Base-by-base conservation (phyloP, 306 rosid genomes). In the Prunus campanulata region DNA sequence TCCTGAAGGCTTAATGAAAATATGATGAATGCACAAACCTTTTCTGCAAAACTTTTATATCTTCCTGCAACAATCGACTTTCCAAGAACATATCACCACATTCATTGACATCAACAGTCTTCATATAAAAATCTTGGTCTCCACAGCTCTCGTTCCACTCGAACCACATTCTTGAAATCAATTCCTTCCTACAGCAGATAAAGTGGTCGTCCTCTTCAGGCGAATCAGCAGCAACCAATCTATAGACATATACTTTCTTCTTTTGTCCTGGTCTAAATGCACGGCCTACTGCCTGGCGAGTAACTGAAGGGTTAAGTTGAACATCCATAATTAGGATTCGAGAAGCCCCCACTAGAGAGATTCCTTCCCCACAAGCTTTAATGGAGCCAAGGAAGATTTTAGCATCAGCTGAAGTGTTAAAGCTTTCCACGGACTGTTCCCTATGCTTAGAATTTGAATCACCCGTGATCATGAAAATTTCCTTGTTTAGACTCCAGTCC, bases 331-430 rank as follows among this genome's bases (percentile, higher is more conserved):
- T 85, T 8, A 94, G 81, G 24, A 94, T 70, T 15, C 93, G 93
- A 12, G 98, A 94, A 48, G 98, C 97, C 24, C 98, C 98, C 66
- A 94, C 97, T 75, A 94, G 70, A 22, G 98, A 94, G 57, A 94
- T 94, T 11, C 98, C 98, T 79, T 94, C 98, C n/a, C 98, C 98
- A 48, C 98, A 94, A 0, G 98, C 98, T 85, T 89, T 94, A 62
- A 94, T 94, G 15, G 98, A 94, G 69, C 98, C 98, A 83, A 94
- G 89, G 71, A 94, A 88, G 55, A 90, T 84, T 84, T 77, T 87
- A 14, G 98, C 98, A 61, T 87, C 83, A 3, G 92, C 81, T 2
- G 96, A 87, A 51, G 69, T 86, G 74, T 92, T 94, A 60, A 94
- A 92, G 47, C 46, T 86, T 18, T 92, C 90, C 96, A 90, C 87